Evolutionary conservation across 805 yeast genomes (phyloP), one percentile per base, ranked within the genome.

Genomic region (Starmerella vitae): DNA sequence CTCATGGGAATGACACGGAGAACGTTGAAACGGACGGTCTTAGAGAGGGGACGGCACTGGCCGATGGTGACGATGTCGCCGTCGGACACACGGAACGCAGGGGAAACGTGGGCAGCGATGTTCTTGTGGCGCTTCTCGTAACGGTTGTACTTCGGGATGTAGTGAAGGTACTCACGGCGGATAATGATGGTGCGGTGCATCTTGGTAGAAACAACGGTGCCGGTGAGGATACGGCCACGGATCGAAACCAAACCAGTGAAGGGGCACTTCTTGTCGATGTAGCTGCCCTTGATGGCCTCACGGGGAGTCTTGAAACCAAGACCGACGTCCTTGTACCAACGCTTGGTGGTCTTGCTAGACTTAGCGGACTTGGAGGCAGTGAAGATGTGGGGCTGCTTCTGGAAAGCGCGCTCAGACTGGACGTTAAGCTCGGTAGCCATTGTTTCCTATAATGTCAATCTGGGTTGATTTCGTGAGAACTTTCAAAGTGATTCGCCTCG

Each of bases 301-400:
- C 77, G 80, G 72, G 99, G 99, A 74, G 98, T 91, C 84, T 91
- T 91, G 96, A 85, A 91, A 59, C 99, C 99, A 68, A 91, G 83
- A 70, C 99, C 99, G 63, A 84, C 96, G 51, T 91, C 95, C 81
- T 91, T 91, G 69, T 77, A 86, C 99, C 99, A 91, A 84, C 99
- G 91, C 91, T 91, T 91, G 79, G 94, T 80, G 75, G 86, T 78
- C 74, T 82, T 82, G 84, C 75, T 76, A 68, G 93, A 94, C 86
- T 84, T 86, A n/a, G 49, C 44, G 63, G 95, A 78, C 84, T 91
- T 91, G 78, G 97, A 85, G 88, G 91, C 91, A 75, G 85, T 86
- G 94, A 91, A 91, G 78, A 91, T 88, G 78, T 91, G 98, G 67
- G 97, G 98, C 83, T 91, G 99, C 99, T 91, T 91, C 79, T 91